phyloP scores from a whole-genome alignment of 2,329 filamentous ascomycete genomes.

The Rutstroemia sp. region DNA sequence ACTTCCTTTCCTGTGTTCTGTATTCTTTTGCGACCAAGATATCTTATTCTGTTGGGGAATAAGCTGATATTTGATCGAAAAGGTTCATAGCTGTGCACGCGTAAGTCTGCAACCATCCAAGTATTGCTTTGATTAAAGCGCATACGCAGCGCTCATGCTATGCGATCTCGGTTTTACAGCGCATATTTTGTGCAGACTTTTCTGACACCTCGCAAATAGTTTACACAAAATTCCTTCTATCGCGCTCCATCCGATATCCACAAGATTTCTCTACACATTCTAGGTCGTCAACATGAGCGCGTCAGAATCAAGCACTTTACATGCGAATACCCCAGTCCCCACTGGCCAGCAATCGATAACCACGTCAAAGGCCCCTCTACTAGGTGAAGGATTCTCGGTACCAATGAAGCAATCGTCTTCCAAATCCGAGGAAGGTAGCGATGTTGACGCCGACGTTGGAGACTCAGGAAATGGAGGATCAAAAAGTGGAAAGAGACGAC shows the following conservation, averaged over 20 bases:
- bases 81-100: slow-evolving; percentile 13
- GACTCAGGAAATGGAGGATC: slow-evolving; percentile 29
- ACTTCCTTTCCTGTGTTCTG: not conserved
- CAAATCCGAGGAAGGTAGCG: slow-evolving; percentile 22
- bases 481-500: slow-evolving; percentile 46
- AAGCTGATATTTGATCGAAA: slow-evolving; percentile 2
- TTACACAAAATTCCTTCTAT: not conserved
- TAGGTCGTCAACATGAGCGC: slow-evolving; percentile 23
- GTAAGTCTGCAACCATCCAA: slow-evolving; percentile 14
- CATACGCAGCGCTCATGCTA: slow-evolving; percentile 8
- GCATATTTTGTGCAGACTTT: slow-evolving; percentile 11
- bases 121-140: slow-evolving; percentile 19
- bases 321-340: slow-evolving; percentile 23
- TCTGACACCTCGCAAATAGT: slow-evolving; percentile 3
- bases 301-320: slow-evolving; percentile 24
- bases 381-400: slow-evolving; percentile 30
- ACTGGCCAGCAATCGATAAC: slow-evolving; percentile 14
- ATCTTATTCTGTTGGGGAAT: not conserved
- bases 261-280: not conserved
- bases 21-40: too few relatives aligned
- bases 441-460: slow-evolving; percentile 19
- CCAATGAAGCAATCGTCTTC: slow-evolving; percentile 15
- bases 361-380: slow-evolving; percentile 25
- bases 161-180: slow-evolving; percentile 11
- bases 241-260: not conserved